A percentile compares a stretch with the other conserved stretches of the same genome.
phyloP scores from a whole-genome alignment of 495 filamentous ascomycete species.

The Evansstolkia leycettana region DNA sequence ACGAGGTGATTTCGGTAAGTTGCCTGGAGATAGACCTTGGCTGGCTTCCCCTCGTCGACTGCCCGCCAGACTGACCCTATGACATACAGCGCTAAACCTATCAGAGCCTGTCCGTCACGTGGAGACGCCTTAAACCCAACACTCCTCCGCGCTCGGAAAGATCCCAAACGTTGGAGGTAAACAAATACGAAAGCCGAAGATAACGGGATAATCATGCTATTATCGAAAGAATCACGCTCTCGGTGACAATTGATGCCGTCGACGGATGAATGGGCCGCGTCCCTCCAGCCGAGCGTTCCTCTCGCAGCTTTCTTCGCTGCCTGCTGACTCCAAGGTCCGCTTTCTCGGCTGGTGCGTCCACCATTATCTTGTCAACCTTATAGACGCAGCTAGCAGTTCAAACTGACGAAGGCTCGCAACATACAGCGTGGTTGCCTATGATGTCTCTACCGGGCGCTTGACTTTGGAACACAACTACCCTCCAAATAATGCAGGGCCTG shows the following conservation, averaged over 20 bases:
- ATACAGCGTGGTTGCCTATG: slow-evolving; percentile 59
- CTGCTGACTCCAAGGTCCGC: slow-evolving; percentile 62
- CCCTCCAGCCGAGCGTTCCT: slow-evolving; percentile 60
- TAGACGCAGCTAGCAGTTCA: no score
- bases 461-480: slow-evolving; percentile 57
- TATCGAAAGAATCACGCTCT: no score
- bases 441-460: slow-evolving; percentile 42
- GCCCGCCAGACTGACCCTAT: slow-evolving; percentile 23
- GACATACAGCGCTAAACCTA: slow-evolving; percentile 28
- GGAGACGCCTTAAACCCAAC: no score
- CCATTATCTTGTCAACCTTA: no score
- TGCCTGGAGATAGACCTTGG: neutral
- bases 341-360: slow-evolving; percentile 89
- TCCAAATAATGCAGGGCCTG: slow-evolving; percentile 11
- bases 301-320: slow-evolving; percentile 40
- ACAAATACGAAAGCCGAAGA: no score
- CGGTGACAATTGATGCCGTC: neutral
- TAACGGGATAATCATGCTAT: no score
- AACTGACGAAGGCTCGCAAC: neutral
- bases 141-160: no score
- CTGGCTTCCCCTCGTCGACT: slow-evolving; percentile 8
- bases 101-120: slow-evolving; percentile 26
- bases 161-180: no score
- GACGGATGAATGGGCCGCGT: slow-evolving; percentile 43
- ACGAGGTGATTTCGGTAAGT: neutral